Base-by-base conservation (phyloP, 106 monocot genomes). In the Dioscorea zingiberensis region DNA sequence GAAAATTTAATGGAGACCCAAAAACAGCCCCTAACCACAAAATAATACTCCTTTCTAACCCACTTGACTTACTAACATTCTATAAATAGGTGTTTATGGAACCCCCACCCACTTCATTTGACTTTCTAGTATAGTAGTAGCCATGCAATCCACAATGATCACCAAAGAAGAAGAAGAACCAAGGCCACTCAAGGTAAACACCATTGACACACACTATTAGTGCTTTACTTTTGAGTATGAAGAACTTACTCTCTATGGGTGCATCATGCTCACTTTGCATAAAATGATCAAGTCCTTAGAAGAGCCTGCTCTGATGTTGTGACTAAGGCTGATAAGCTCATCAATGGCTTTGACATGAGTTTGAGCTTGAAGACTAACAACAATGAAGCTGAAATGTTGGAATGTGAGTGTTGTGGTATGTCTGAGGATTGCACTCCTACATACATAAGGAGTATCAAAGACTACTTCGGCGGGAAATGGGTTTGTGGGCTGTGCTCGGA, bases 401-500 rank as follows among this genome's bases (percentile, higher is more conserved):
- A 70, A 51, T 91, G 91, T 58, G 84, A 73, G 63, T 84, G 91
- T 46, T 87, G 91, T 47, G 84, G 81, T 1, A 56, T 91, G 56
- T 54, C 66, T 10, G 91, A 87, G 67, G 86, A 86, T 13, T 91
- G 80, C 81, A 91, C 91, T 13, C 81, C 86, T 1, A 66, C 61
- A 14, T 91, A 91, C 71, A 81, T 87, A 65, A 16, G 11, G 59
- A 54, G 61, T 4, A 62, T 84, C 47, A 81, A 63, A 27, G 68
- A 73, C 30, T 65, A 44, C 57, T 77, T 75, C 78, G 64, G 58
- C 30, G 78, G 84, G 17, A 75, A 62, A 25, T 91, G 91, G 91
- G 64, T 87, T 19, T 91, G 86, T 27, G n/a, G 91, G 0, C 78
- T 91, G 13, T 91, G 91, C 69, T 58, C 81, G 9, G 91, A 91